phyloP scores from a whole-genome alignment of 2,329 filamentous ascomycete species.

The Colletotrichum sp. region DNA sequence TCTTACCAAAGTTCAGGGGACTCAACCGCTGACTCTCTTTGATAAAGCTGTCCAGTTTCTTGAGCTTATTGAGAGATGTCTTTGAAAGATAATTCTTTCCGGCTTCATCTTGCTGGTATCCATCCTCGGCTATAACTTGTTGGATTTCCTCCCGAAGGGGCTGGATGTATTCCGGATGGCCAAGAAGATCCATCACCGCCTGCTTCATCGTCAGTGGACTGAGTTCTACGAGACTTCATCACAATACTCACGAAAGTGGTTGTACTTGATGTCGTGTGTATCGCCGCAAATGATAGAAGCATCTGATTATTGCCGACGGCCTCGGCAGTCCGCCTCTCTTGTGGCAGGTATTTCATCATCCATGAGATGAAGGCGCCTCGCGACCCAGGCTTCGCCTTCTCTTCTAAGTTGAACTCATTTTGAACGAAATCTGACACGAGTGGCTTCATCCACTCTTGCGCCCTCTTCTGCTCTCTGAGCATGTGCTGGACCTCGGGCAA shows the following conservation, averaged over 20 bases:
- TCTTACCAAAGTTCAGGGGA: constrained; percentile 24
- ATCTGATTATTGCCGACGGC: constrained; percentile 3
- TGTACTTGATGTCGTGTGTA: constrained; percentile 43
- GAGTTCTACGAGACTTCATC: not conserved
- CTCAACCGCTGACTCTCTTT: constrained; percentile 40
- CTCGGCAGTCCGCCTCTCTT: not conserved
- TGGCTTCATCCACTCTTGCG: constrained; percentile 2
- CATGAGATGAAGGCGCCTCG: constrained; percentile 39
- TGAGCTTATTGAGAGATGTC: constrained; percentile 38
- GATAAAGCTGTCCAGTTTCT: constrained; percentile 46
- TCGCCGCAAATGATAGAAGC: constrained; percentile 32
- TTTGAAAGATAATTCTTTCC: constrained; percentile 26
- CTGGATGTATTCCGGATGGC: constrained; percentile 42
- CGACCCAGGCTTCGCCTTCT: constrained; percentile 33
- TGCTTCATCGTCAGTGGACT: constrained; percentile 18
- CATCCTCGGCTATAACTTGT: constrained; percentile 35
- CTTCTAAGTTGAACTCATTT: not conserved
- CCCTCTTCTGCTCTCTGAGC: not conserved
- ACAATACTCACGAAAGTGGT: constrained; percentile 9
- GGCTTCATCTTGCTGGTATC: constrained; percentile 23
- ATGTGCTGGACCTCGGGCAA: constrained; percentile 3
- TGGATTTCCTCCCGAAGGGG: constrained; percentile 48
- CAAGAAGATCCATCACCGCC: constrained; percentile 42
- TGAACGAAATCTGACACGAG: not conserved
- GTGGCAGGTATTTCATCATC: constrained; percentile 39